Evolutionary conservation across 2,329 filamentous ascomycete species (phyloP).

Genomic region (Acrocalymma vagum): DNA sequence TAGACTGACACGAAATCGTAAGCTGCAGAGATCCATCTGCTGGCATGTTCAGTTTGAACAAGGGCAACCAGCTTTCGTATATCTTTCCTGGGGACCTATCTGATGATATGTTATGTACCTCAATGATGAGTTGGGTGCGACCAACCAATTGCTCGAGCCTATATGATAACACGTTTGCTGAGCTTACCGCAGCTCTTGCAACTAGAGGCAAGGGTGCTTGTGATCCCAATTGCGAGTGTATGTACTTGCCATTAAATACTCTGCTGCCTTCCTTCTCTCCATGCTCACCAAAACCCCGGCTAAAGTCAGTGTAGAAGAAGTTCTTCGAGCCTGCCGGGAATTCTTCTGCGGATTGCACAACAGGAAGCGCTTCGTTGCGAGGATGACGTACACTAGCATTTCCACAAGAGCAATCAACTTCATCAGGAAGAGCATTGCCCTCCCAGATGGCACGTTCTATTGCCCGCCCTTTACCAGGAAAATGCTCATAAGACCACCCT

Average conservation of each 20-base stretch:
- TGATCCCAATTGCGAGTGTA: slow-evolving; percentile 40
- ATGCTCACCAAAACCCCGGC: slow-evolving; percentile 36
- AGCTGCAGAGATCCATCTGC: slow-evolving; percentile 30
- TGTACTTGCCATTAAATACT: slow-evolving; percentile 20
- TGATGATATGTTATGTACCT: slow-evolving; percentile 6
- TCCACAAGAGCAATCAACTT: slow-evolving; percentile 45
- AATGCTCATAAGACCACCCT: slow-evolving; percentile 58
- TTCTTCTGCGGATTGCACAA: slow-evolving; percentile 37
- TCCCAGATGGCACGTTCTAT: slow-evolving; percentile 49
- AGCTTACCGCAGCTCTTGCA: slow-evolving; percentile 1
- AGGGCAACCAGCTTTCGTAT: slow-evolving; percentile 23
- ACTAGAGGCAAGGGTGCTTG: slow-evolving; percentile 43
- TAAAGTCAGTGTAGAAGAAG: slow-evolving; percentile 52
- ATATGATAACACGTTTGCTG: slow-evolving; percentile 18
- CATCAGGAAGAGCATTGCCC: slow-evolving; percentile 32
- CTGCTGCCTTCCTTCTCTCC: slow-evolving; percentile 11
- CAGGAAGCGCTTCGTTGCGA: slow-evolving; percentile 29
- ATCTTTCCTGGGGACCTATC: not conserved
- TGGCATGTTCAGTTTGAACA: slow-evolving; percentile 47
- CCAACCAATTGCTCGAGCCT: slow-evolving; percentile 16
- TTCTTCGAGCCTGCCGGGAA: slow-evolving; percentile 42
- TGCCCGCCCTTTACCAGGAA: slow-evolving; percentile 31
- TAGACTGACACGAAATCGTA: slow-evolving; percentile 16
- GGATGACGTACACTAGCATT: slow-evolving; percentile 25
- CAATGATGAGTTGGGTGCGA: slow-evolving; percentile 26